These are phyloP conservation scores for Botryotinia globosa DNA, from an alignment of 2,329 filamentous ascomycete genomes.

Conservation along the genomic window DNA sequence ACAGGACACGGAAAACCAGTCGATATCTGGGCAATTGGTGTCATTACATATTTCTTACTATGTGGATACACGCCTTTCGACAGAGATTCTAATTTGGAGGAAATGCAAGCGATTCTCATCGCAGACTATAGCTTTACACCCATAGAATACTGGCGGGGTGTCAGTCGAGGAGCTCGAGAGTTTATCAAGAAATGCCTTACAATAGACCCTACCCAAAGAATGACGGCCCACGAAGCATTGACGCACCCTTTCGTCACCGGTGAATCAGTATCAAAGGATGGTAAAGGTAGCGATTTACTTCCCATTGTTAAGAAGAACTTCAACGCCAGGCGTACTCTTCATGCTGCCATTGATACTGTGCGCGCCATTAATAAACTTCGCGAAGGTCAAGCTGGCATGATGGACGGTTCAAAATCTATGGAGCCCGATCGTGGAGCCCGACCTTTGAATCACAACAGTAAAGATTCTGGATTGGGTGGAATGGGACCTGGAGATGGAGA, in stretches of 20 bases:
- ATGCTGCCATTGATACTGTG: conserved; percentile 69
- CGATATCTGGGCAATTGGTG: conserved; percentile 96
- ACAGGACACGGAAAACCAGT: conserved; percentile 96
- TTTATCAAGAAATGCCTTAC: conserved; percentile 93
- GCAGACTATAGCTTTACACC: conserved; percentile 97
- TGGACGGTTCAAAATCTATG: conserved; percentile 57
- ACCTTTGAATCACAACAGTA: conserved; percentile 40
- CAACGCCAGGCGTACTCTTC: conserved; percentile 65
- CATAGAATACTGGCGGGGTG: conserved; percentile 92
- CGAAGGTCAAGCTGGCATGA: conserved; percentile 57
- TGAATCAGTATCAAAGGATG: conserved; percentile 45
- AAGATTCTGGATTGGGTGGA: conserved; percentile 45
- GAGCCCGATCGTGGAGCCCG: conserved; percentile 47
- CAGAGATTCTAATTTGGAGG: conserved; percentile 93
- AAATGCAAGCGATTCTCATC: conserved; percentile 98
- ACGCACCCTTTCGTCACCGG: conserved; percentile 64
- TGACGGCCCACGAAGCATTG: conserved; percentile 82
- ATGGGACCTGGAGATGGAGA: conserved; percentile 24
- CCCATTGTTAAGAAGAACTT: conserved; percentile 73
- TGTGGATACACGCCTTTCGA: conserved; percentile 99
- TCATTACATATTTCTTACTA: conserved; percentile 97
- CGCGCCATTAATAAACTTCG: conserved; percentile 69
- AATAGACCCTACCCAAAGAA: conserved; percentile 79
- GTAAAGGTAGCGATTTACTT: conserved; percentile 59
- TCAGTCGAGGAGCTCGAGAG: conserved; percentile 79